Evolutionary conservation across 2,329 filamentous ascomycete species (phyloP).

Genomic region (Cephalotrichum gorgonifer): DNA sequence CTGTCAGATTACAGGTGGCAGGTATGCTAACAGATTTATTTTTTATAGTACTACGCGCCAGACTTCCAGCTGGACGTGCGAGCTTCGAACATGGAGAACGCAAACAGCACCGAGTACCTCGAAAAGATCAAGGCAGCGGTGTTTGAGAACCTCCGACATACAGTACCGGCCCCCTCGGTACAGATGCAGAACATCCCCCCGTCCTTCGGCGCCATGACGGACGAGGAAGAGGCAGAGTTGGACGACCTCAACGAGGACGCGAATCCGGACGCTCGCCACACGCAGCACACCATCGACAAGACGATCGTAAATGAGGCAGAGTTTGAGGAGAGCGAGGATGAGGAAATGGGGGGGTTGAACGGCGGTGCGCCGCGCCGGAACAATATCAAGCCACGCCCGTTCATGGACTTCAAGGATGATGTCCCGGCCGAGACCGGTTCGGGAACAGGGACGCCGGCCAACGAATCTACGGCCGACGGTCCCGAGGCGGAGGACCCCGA

Average conservation of each 20-base stretch:
- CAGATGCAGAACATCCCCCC: slow-evolving; percentile 73
- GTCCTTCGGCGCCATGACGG: slow-evolving; percentile 50
- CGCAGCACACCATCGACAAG: slow-evolving; percentile 74
- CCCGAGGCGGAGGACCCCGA: slow-evolving; percentile 31
- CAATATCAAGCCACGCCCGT: slow-evolving; percentile 34
- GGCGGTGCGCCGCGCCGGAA: slow-evolving; percentile 50
- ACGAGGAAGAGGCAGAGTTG: slow-evolving; percentile 56
- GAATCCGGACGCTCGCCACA: slow-evolving; percentile 74
- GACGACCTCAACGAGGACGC: slow-evolving; percentile 72
- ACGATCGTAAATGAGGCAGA: slow-evolving; percentile 68
- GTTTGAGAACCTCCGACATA: slow-evolving; percentile 77
- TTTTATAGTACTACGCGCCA: slow-evolving; percentile 69
- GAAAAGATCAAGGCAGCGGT: slow-evolving; percentile 73
- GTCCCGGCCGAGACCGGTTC: slow-evolving; percentile 14
- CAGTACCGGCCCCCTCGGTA: slow-evolving; percentile 78
- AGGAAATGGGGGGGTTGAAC: slow-evolving; percentile 65
- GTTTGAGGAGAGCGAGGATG: slow-evolving; percentile 80
- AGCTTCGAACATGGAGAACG: slow-evolving; percentile 82
- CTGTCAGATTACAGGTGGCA: background rate
- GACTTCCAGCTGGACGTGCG: slow-evolving; percentile 88
- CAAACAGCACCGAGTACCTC: slow-evolving; percentile 73
- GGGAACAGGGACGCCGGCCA: slow-evolving; percentile 13
- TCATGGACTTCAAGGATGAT: slow-evolving; percentile 34
- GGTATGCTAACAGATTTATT: background rate
- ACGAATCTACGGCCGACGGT: slow-evolving; percentile 19